These are phyloP conservation scores for Leersia perrieri DNA, from an alignment of 176 grass and related monocot genomes.

Conservation along the genomic window DNA sequence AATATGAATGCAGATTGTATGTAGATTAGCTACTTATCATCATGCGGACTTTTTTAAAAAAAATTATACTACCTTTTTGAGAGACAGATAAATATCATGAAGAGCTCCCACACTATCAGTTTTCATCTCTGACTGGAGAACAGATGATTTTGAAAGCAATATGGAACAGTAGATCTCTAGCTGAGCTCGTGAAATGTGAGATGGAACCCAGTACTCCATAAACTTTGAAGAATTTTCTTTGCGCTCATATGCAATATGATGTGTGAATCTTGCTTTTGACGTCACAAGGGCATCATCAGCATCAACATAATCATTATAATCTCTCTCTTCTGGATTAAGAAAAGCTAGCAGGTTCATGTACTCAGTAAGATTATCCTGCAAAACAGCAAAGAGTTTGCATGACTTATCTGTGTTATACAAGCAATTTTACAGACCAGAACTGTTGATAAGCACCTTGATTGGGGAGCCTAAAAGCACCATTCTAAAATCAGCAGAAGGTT, in stretches of 20 bases:
- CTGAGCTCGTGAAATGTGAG: conserved; percentile 67
- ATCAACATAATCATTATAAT: conserved; percentile 3
- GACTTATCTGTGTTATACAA: conserved; percentile 24
- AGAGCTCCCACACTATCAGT: conserved; percentile 55
- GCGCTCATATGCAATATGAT: conserved; percentile 62
- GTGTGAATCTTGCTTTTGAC: conserved; percentile 50
- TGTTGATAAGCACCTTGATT: conserved; percentile 49
- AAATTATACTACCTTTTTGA: conserved; percentile 77
- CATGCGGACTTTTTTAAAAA: conserved; percentile 15
- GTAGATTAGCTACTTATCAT: conserved; percentile 1
- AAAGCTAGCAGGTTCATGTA: conserved; percentile 65
- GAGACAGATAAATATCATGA: conserved; percentile 48
- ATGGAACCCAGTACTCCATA: conserved; percentile 86
- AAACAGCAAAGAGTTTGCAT: conserved; percentile 48
- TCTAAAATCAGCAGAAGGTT: conserved; percentile 59
- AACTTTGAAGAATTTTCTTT: conserved; percentile 56
- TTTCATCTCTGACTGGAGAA: conserved; percentile 55
- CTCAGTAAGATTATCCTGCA: conserved; percentile 65
- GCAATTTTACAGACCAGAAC: neutral
- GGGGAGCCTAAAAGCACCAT: conserved; percentile 71
- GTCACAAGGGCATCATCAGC: conserved; percentile 41
- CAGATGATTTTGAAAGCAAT: conserved; percentile 50
- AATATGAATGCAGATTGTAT: conserved; percentile 6
- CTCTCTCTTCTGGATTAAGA: conserved; percentile 48
- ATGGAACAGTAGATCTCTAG: conserved; percentile 65